Percentiles rank a stretch among this genome's conserved stretches.
Evolutionary conservation across 2,329 filamentous ascomycete genomes (phyloP).

Genomic region (Neopestalotiopsis sp.): DNA sequence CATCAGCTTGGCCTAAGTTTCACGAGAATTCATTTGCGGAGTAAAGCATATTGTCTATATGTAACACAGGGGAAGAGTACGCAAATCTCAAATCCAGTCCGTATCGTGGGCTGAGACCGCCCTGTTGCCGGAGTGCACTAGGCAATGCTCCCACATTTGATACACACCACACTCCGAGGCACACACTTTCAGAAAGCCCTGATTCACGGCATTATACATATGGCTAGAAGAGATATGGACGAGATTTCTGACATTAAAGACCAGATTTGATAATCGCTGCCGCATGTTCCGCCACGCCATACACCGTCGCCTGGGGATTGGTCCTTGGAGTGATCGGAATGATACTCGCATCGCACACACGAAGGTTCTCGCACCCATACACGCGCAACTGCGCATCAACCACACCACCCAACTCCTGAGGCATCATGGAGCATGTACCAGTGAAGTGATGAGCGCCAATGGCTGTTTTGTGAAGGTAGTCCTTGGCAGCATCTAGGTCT

Average conservation of each 20-base stretch:
- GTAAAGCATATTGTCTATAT: not conserved
- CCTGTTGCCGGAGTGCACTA: no score
- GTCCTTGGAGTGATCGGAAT: not conserved
- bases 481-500: not conserved
- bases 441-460: not conserved
- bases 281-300: slow-evolving; percentile 5
- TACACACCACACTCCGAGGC: no score
- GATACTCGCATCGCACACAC: not conserved
- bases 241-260: no score
- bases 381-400: not conserved
- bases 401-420: not conserved
- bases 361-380: not conserved
- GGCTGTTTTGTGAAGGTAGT: not conserved
- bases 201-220: no score
- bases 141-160: no score
- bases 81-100: not conserved
- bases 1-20: slow-evolving; percentile 27
- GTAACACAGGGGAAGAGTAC: not conserved
- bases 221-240: no score
- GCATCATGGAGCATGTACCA: slow-evolving; percentile 11
- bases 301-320: slow-evolving; percentile 1
- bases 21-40: not conserved
- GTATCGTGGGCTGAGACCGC: no score
- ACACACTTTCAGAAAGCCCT: no score
- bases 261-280: not conserved